Base-by-base conservation (phyloP, 2,329 filamentous ascomycete genomes). In the Scytalidium lignicola region DNA sequence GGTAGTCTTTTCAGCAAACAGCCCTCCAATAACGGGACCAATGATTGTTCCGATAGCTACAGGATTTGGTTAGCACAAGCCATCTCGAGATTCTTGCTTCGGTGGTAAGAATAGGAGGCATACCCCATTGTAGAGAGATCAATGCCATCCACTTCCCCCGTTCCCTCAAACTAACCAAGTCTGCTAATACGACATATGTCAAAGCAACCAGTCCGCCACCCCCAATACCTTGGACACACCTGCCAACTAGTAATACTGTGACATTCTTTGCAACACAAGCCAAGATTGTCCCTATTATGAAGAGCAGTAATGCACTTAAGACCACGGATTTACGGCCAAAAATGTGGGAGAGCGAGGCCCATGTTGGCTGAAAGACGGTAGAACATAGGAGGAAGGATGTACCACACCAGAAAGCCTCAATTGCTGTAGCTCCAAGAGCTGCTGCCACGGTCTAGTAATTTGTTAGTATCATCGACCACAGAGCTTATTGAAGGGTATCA, bases 321-420 rank as follows among this genome's bases (percentile, higher is more conserved):
- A 61, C 46, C 1, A 60, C 52, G 17, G 51, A 40, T 43, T 60
- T 58, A 15, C 58, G 48, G 5, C 55, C 57, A 41, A 56, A 51
- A 19, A 61, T 56, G 29, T 60, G 48, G 15, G 54, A 61, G 42
- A 62, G 55, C 9, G 55, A 56, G 20, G 55, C 55, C 54, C 50
- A 61, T 19, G 65, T 63, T 44, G 79, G 80, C 57, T 83, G 75
- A 41, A 79, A 71, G 37, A 82, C 75, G 1, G 83, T 81, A 46
- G 78, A 81, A 75, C 8, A 37, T 15, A 88, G 74, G 4, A 88
- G 70, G 55, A 85, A 88, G 17, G 80, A 80, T 4, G 83, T 7
- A 79, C 82, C 84, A 13, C 80, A 75, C 85, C 83, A 88, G 58
- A 86, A 87, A 0, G 81, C 80, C 64, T 86, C 71, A 26, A 80